phyloP scores from a whole-genome alignment of 305 asterid species.

The Fraxinus ornus region DNA sequence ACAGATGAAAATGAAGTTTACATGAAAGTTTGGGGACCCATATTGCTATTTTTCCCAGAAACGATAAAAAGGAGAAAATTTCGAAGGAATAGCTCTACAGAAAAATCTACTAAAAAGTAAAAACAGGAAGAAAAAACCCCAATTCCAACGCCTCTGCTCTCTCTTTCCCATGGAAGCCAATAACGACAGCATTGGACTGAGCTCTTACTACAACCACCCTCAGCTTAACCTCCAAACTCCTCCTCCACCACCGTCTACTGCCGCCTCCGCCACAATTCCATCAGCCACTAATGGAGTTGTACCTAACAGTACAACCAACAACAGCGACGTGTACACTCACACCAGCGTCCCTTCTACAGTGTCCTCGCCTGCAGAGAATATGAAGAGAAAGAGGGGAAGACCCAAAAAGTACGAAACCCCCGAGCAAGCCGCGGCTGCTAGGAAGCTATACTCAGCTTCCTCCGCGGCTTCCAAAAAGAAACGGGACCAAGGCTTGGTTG shows the following conservation, averaged over 20 bases:
- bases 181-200: constrained; percentile 36
- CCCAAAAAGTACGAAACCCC: constrained; percentile 61
- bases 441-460: constrained; percentile 34
- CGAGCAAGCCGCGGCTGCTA: constrained; percentile 62
- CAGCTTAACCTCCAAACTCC: constrained; percentile 24
- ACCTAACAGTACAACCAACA: constrained; percentile 23
- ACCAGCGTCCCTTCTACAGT: constrained; percentile 39
- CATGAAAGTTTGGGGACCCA: neutral
- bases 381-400: constrained; percentile 55
- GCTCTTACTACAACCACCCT: constrained; percentile 46
- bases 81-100: neutral
- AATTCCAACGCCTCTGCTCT: constrained; percentile 18
- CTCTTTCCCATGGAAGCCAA: constrained; percentile 33
- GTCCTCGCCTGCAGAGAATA: constrained; percentile 35
- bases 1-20: neutral
- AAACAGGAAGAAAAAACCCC: neutral
- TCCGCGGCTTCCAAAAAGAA: constrained; percentile 34
- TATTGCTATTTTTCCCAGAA: neutral
- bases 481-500: constrained; percentile 21
- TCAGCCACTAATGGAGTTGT: constrained; percentile 40
- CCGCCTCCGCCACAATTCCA: constrained; percentile 5
- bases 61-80: neutral
- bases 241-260: constrained; percentile 10
- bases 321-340: constrained; percentile 31
- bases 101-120: neutral